A percentile compares a stretch with the other conserved stretches of the same genome.
These are phyloP conservation scores for Thraustochytrium striatum DNA, from an alignment of 352 stramenopile genomes.

Conservation along the genomic window DNA sequence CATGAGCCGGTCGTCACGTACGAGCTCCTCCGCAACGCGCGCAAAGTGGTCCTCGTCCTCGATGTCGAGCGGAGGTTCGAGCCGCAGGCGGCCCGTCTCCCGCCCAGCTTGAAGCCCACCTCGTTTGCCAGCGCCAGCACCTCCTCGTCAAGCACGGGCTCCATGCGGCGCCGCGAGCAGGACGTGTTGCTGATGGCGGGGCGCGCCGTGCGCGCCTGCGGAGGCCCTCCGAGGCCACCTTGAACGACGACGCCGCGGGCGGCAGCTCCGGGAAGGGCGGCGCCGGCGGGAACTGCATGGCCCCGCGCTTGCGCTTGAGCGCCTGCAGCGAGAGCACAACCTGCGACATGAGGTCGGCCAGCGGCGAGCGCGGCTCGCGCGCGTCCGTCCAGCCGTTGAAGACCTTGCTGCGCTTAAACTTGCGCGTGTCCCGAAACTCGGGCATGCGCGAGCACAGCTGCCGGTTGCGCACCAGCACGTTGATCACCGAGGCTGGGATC, in stretches of 20 bases:
- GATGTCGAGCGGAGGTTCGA: slow-evolving; percentile 38
- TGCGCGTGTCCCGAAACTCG: slow-evolving; percentile 49
- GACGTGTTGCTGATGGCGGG: slow-evolving; percentile 40
- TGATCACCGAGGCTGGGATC: slow-evolving; percentile 45
- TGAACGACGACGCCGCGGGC: slow-evolving; percentile 19
- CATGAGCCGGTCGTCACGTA: slow-evolving; percentile 2
- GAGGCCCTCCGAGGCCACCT: too few relatives aligned
- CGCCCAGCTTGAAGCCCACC: slow-evolving; percentile 12
- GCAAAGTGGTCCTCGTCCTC: slow-evolving; percentile 50
- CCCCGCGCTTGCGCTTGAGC: slow-evolving; percentile 46
- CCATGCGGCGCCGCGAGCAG: slow-evolving; percentile 30
- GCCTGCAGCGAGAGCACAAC: slow-evolving; percentile 33
- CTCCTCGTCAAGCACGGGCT: slow-evolving; percentile 1
- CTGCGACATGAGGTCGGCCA: slow-evolving; percentile 45
- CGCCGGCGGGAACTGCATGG: slow-evolving; percentile 49
- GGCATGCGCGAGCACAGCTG: slow-evolving; percentile 51
- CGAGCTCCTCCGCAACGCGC: slow-evolving; percentile 45
- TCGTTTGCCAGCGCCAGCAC: slow-evolving; percentile 22
- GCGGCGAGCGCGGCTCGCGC: slow-evolving; percentile 23
- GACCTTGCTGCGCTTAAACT: slow-evolving; percentile 18
- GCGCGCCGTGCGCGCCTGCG: too few relatives aligned
- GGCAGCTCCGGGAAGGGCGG: slow-evolving; percentile 50
- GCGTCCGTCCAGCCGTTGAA: slow-evolving; percentile 52
- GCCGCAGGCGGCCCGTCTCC: not conserved
- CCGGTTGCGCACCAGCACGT: slow-evolving; percentile 49